These are phyloP conservation scores for Trypanosoma melophagium DNA, from an alignment of 208 protist genomes.

Conservation along the genomic window DNA sequence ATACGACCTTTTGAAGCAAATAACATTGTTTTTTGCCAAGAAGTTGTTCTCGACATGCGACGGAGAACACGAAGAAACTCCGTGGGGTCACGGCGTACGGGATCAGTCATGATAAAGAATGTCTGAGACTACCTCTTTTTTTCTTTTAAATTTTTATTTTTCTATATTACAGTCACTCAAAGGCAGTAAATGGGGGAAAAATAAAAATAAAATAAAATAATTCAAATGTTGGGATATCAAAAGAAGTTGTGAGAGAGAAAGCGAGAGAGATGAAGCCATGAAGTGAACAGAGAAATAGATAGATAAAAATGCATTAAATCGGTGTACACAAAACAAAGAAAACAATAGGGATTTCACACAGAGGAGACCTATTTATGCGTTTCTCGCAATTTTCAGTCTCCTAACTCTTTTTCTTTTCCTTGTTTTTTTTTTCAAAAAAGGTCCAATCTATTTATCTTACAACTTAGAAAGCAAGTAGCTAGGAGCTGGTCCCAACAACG, in stretches of 20 bases:
- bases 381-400: no score
- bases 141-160: neutral
- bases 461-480: conserved; percentile 27
- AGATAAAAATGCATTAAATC: neutral
- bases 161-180: neutral
- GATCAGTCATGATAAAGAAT: conserved; percentile 75
- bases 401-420: neutral
- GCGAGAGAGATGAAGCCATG: neutral
- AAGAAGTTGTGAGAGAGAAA: conserved; percentile 15
- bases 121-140: neutral
- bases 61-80: conserved; percentile 90
- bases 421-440: neutral
- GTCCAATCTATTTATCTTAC: neutral
- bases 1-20: conserved; percentile 89
- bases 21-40: conserved; percentile 91
- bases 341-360: neutral
- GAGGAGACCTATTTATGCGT: neutral
- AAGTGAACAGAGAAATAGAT: conserved; percentile 3
- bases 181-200: neutral
- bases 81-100: conserved; percentile 84
- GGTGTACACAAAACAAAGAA: neutral
- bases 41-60: conserved; percentile 85
- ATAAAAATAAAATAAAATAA: no score
- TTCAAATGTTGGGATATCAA: no score
- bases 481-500: conserved; percentile 22